A percentile compares a stretch with the other conserved stretches of the same genome.
These are phyloP conservation scores for Saposhnikovia divaricata DNA, from an alignment of 129 eudicot species.

Conservation along the genomic window DNA sequence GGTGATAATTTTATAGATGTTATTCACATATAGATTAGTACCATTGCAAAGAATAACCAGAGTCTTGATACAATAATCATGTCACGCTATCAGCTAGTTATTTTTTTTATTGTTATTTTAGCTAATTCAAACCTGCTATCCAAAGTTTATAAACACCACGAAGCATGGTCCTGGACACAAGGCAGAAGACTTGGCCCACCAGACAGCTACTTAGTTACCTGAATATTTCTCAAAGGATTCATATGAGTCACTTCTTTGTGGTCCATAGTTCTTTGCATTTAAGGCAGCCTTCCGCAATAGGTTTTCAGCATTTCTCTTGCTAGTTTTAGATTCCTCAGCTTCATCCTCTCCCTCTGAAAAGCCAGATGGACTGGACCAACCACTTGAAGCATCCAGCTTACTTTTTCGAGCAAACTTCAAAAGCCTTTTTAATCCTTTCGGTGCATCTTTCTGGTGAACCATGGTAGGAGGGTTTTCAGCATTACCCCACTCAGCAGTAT, in stretches of 20 bases:
- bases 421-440: constrained; percentile 85
- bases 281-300: constrained; percentile 39
- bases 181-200: constrained; percentile 12
- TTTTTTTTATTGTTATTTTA: too few relatives aligned
- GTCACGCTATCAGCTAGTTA: not conserved
- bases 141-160: not conserved
- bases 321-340: constrained; percentile 55
- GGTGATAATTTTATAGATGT: too few relatives aligned
- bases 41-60: not conserved
- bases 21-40: not conserved
- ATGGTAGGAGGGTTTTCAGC: constrained; percentile 77
- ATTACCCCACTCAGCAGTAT: constrained; percentile 77
- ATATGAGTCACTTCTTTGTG: constrained; percentile 12
- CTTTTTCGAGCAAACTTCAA: constrained; percentile 87
- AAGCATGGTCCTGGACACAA: not conserved
- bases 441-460: constrained; percentile 87
- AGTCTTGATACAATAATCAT: not conserved
- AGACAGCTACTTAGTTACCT: constrained; percentile 18
- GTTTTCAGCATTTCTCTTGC: constrained; percentile 37
- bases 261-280: constrained; percentile 35
- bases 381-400: constrained; percentile 60
- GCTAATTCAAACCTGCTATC: not conserved
- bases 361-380: constrained; percentile 73
- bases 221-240: constrained; percentile 26
- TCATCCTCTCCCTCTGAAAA: constrained; percentile 94